Evolutionary conservation across 176 grass and related monocot species (phyloP).

Genomic region (Ampelocalamus luodianensis): DNA sequence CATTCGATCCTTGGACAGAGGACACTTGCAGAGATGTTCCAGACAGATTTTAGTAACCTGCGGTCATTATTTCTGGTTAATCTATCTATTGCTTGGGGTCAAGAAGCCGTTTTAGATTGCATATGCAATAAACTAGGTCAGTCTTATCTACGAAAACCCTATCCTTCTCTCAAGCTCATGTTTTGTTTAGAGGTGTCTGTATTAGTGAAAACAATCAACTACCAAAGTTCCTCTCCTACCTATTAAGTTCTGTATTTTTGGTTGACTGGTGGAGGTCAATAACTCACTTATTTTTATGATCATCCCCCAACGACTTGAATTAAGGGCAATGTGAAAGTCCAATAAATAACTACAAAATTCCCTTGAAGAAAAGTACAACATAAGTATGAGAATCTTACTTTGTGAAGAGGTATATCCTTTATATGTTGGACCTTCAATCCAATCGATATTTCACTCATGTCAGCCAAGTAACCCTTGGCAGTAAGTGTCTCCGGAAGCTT

Average conservation of each 20-base stretch:
- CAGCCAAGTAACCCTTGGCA: constrained; percentile 78
- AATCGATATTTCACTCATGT: constrained; percentile 77
- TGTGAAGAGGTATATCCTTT: constrained; percentile 87
- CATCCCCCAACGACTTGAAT: background rate
- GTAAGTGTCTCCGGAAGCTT: constrained; percentile 72
- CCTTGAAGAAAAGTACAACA: constrained; percentile 19
- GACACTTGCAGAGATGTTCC: background rate
- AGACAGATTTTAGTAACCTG: constrained; percentile 11
- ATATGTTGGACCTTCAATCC: constrained; percentile 77
- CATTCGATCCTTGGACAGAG: background rate
- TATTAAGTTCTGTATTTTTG: constrained; percentile 21
- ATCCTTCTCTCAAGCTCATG: background rate
- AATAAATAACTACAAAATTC: constrained; percentile 14
- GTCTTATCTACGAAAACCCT: background rate
- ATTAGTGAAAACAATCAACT: constrained; percentile 1
- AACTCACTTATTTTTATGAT: background rate
- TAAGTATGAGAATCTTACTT: constrained; percentile 62
- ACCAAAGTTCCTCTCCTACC: background rate
- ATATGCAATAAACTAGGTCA: background rate
- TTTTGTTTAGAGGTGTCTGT: background rate
- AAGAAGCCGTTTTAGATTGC: constrained; percentile 13
- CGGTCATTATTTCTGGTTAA: background rate
- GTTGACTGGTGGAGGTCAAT: background rate
- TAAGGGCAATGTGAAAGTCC: constrained; percentile 16
- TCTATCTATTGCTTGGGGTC: background rate